These are phyloP conservation scores for Cylindrotheca closterium DNA, from an alignment of 108 stramenopile species.

Conservation along the genomic window DNA sequence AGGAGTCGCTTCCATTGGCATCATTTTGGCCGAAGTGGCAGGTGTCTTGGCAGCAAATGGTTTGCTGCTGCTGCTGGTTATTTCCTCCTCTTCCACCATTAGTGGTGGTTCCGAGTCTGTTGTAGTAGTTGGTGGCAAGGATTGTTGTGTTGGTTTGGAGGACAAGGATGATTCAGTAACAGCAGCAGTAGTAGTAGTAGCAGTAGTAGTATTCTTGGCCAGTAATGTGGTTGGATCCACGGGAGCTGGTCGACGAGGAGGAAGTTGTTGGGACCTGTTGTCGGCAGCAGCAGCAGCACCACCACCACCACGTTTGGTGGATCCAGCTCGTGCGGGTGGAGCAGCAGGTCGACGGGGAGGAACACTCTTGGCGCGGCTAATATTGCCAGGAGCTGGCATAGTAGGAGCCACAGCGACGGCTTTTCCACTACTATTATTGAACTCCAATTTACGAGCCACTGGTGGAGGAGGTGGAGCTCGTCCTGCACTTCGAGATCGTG, in stretches of 20 bases:
- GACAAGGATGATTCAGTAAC: no score
- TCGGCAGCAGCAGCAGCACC: neutral
- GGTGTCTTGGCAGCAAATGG: constrained; percentile 4
- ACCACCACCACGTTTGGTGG: neutral
- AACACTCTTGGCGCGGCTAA: constrained; percentile 23
- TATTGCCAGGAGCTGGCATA: neutral
- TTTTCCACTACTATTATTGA: constrained; percentile 6
- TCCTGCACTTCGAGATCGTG: neutral
- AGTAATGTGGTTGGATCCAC: neutral
- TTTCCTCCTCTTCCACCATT: neutral
- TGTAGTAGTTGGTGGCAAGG: neutral
- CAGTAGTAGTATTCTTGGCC: neutral
- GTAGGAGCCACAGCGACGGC: neutral
- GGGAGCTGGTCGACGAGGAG: neutral
- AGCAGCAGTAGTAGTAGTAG: neutral
- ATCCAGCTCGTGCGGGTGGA: constrained; percentile 6
- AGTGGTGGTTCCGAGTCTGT: neutral
- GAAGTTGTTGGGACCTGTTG: neutral
- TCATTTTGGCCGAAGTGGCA: constrained; percentile 7
- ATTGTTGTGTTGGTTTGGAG: neutral
- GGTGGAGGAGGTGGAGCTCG: constrained; percentile 21
- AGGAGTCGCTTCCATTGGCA: neutral
- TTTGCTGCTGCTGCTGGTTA: neutral
- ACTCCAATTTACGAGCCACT: constrained; percentile 24
- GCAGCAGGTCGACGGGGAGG: constrained; percentile 29